phyloP scores from a whole-genome alignment of 805 yeast species.

The Saturnispora halmiae region DNA sequence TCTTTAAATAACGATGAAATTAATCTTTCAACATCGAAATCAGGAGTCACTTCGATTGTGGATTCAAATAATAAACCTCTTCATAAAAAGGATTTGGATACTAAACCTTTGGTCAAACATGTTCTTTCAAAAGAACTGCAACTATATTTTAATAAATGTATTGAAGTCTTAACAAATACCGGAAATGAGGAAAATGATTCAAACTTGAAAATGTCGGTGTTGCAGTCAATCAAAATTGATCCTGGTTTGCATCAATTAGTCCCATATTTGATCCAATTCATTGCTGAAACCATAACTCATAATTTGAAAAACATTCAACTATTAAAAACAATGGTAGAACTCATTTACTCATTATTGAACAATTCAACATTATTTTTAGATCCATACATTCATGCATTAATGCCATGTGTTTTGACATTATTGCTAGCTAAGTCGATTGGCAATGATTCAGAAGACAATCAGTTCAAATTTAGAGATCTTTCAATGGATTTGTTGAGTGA shows the following conservation, averaged over 20 bases:
- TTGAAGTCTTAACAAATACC: conserved; percentile 63
- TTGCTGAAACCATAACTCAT: conserved; percentile 89
- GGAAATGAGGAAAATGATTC: no score
- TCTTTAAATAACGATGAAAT: conserved; percentile 43
- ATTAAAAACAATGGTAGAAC: conserved; percentile 78
- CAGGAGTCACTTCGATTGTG: conserved; percentile 24
- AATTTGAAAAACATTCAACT: conserved; percentile 65
- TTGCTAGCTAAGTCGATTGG: conserved; percentile 88
- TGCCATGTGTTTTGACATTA: conserved; percentile 92
- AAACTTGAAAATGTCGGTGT: conserved; percentile 64
- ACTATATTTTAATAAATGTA: conserved; percentile 84
- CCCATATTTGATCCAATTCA: conserved; percentile 92
- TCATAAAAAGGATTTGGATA: conserved; percentile 41
- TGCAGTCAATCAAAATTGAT: conserved; percentile 76
- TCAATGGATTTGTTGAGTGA: conserved; percentile 77
- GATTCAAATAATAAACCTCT: conserved; percentile 14
- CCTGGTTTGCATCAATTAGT: conserved; percentile 95
- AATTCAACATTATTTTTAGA: conserved; percentile 83
- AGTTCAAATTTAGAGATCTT: conserved; percentile 68
- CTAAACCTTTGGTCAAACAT: conserved; percentile 90
- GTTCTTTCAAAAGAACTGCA: conserved; percentile 91
- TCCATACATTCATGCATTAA: conserved; percentile 90
- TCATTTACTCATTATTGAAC: conserved; percentile 71
- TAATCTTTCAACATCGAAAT: conserved; percentile 21
- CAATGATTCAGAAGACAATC: conserved; percentile 23